A percentile compares a stretch with the other conserved stretches of the same genome.
Evolutionary conservation across 495 filamentous ascomycete genomes (phyloP).

Genomic region (Tuber calosporum): DNA sequence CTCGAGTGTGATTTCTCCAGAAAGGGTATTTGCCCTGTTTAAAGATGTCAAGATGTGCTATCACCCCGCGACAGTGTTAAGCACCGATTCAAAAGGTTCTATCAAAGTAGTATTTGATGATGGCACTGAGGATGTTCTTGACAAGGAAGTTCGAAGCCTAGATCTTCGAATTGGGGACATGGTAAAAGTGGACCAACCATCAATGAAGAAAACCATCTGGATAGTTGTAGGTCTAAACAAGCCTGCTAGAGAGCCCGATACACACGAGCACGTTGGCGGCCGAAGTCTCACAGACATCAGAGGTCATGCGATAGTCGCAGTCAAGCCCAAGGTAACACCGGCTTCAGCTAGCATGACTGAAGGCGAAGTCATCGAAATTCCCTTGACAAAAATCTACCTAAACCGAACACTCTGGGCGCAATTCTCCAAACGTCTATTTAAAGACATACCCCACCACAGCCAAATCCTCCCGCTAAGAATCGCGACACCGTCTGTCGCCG

Average conservation of each 20-base stretch:
- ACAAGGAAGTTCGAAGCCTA: constrained; percentile 28
- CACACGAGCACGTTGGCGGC: background rate
- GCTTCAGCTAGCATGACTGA: background rate
- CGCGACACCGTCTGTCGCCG: background rate
- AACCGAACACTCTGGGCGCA: constrained; percentile 38
- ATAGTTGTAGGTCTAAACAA: constrained; percentile 24
- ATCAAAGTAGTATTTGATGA: constrained; percentile 38
- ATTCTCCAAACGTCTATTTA: constrained; percentile 21
- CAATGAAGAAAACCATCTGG: constrained; percentile 35
- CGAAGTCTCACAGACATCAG: constrained; percentile 25
- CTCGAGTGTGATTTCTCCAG: constrained; percentile 5
- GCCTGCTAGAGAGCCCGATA: background rate
- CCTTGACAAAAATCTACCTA: constrained; percentile 38
- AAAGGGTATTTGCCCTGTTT: constrained; percentile 40
- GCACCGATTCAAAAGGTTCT: constrained; percentile 4
- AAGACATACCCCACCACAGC: background rate
- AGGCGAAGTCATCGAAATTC: constrained; percentile 20
- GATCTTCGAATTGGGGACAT: constrained; percentile 34
- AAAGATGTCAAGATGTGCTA: constrained; percentile 35
- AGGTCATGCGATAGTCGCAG: constrained; percentile 19
- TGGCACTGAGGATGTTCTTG: constrained; percentile 26
- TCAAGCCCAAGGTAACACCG: constrained; percentile 18
- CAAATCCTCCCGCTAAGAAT: background rate
- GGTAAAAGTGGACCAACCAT: constrained; percentile 29
- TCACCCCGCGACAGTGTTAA: constrained; percentile 36